Conservation (phyloP, 2,329 filamentous ascomycete species). For the Cryphonectria japonica region DNA sequence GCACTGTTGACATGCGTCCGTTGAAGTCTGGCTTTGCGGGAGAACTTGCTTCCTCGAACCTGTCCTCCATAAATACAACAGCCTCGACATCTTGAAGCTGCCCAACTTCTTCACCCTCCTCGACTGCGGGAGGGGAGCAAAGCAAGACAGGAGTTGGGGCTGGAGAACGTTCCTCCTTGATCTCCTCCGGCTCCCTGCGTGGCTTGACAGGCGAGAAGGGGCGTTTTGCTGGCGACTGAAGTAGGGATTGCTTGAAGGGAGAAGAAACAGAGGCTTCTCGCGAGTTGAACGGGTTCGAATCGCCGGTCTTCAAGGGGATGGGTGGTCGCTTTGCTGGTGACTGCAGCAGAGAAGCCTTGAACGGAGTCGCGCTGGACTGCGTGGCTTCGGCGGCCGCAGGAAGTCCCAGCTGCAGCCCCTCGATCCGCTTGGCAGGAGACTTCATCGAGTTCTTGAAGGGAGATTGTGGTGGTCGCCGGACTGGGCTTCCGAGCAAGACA, state of each 20-base stretch:
- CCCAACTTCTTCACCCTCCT: conserved; percentile 10
- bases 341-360: conserved; percentile 48
- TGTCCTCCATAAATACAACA: conserved; percentile 8
- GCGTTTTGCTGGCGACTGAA: conserved; percentile 49
- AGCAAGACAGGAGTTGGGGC: conserved; percentile 21
- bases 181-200: conserved; percentile 39
- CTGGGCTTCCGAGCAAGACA: conserved; percentile 55
- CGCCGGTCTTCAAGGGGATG: conserved; percentile 47
- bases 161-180: conserved; percentile 29
- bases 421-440: conserved; percentile 60
- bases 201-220: conserved; percentile 42
- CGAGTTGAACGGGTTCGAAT: conserved; percentile 35
- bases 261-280: conserved; percentile 39
- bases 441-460: conserved; percentile 60
- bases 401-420: conserved; percentile 37
- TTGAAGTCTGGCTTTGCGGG: conserved; percentile 6
- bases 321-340: conserved; percentile 57
- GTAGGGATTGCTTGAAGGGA: conserved; percentile 51
- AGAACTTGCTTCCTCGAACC: conserved; percentile 16
- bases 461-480: conserved; percentile 56
- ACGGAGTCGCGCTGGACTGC: conserved; percentile 39
- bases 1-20: conserved; percentile 30
- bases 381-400: conserved; percentile 31
- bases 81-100: neutral
- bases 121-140: conserved; percentile 14